A percentile compares a stretch with the other conserved stretches of the same genome.
Evolutionary conservation across 192 early-diverging fungal genomes (phyloP).

Genomic region (Gryganskiella cystojenkinii): DNA sequence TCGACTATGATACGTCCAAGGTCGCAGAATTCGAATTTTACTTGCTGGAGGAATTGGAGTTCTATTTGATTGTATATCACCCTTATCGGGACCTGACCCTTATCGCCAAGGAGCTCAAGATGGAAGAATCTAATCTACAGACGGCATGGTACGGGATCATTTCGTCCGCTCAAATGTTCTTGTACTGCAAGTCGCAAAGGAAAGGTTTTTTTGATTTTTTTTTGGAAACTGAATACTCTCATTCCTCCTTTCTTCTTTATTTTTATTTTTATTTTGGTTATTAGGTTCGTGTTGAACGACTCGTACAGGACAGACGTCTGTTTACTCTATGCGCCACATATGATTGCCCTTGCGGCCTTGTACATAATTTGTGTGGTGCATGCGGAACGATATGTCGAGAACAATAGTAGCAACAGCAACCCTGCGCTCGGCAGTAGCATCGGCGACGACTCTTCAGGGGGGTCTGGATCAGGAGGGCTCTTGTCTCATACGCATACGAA

Average conservation of each 20-base stretch:
- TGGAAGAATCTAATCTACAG: constrained; percentile 65
- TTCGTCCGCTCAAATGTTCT: neutral
- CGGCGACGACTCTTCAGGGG: constrained; percentile 16
- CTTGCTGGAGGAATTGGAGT: constrained; percentile 90
- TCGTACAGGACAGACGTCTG: constrained; percentile 81
- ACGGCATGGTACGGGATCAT: constrained; percentile 59
- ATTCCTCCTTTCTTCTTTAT: constrained; percentile 1
- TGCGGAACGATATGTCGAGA: constrained; percentile 33
- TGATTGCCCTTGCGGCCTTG: constrained; percentile 86
- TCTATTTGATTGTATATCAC: constrained; percentile 89
- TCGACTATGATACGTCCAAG: constrained; percentile 75
- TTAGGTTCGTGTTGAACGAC: constrained; percentile 83
- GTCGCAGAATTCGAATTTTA: constrained; percentile 96
- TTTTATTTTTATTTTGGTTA: constrained; percentile 10
- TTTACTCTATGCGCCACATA: constrained; percentile 89
- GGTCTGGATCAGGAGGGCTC: constrained; percentile 6
- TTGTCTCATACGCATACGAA: constrained; percentile 24
- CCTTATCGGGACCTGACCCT: constrained; percentile 83
- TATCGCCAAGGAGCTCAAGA: constrained; percentile 61
- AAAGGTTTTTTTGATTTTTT: neutral
- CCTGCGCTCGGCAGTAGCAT: constrained; percentile 4
- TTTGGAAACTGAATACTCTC: neutral
- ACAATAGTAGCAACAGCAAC: constrained; percentile 7
- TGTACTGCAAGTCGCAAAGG: neutral
- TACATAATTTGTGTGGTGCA: constrained; percentile 75